Percentiles rank a stretch among this genome's conserved stretches.
phyloP scores from a whole-genome alignment of 148 eudicot species.

The Pouteria glomerata region DNA sequence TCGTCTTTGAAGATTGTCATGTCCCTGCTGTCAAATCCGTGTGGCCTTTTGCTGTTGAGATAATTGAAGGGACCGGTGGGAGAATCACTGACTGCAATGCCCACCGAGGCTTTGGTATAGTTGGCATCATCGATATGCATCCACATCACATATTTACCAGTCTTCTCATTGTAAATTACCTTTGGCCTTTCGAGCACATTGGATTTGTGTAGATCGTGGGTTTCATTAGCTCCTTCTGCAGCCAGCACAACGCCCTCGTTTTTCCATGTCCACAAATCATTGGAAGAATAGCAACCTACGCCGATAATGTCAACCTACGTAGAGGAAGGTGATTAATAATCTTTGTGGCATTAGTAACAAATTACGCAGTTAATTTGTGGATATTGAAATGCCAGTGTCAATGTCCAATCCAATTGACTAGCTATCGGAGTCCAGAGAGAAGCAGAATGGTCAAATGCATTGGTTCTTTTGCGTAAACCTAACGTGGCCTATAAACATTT shows the following conservation, averaged over 20 bases:
- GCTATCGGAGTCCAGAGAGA: too few relatives aligned
- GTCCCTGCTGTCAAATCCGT: slow-evolving; percentile 86
- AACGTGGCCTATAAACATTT: too few relatives aligned
- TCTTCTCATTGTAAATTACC: slow-evolving; percentile 69
- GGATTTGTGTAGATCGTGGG: slow-evolving; percentile 82
- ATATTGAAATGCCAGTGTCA: background rate
- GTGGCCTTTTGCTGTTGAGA: slow-evolving; percentile 77
- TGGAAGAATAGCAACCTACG: slow-evolving; percentile 96
- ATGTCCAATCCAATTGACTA: background rate
- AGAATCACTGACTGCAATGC: slow-evolving; percentile 63
- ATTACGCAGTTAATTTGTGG: too few relatives aligned
- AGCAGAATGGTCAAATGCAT: too few relatives aligned
- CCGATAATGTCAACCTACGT: slow-evolving; percentile 88
- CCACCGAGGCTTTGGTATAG: slow-evolving; percentile 87
- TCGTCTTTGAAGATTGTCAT: slow-evolving; percentile 93
- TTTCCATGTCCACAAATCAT: slow-evolving; percentile 96
- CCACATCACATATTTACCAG: slow-evolving; percentile 92
- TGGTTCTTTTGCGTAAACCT: too few relatives aligned
- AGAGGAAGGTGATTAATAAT: too few relatives aligned
- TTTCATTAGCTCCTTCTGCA: slow-evolving; percentile 67
- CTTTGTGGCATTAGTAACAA: too few relatives aligned
- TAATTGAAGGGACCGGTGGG: slow-evolving; percentile 86
- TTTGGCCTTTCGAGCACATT: slow-evolving; percentile 98
- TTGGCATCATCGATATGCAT: slow-evolving; percentile 92
- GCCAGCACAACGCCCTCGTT: slow-evolving; percentile 87